phyloP scores from a whole-genome alignment of 345 rosid genomes.

The Physaria fendleri region DNA sequence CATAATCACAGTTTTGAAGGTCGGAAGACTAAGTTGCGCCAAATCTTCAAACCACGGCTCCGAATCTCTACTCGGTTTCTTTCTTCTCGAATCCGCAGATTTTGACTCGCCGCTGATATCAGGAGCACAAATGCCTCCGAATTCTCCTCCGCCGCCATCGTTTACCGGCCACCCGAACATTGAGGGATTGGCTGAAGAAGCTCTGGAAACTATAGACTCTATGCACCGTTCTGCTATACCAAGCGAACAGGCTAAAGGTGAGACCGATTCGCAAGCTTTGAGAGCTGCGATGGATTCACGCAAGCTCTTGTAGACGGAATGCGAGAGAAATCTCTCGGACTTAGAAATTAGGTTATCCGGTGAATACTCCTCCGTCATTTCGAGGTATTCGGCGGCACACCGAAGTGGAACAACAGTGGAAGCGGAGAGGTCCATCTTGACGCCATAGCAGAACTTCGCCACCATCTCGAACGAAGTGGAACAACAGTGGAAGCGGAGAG shows the following conservation, averaged over 20 bases:
- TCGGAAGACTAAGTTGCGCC: constrained; percentile 38
- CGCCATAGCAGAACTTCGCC: constrained; percentile 80
- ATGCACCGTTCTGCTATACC: constrained; percentile 51
- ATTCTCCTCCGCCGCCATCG: too few relatives aligned
- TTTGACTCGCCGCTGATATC: too few relatives aligned
- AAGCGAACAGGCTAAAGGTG: constrained; percentile 43
- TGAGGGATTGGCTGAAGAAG: constrained; percentile 48
- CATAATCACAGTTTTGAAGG: constrained; percentile 46
- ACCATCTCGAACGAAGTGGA: constrained; percentile 81
- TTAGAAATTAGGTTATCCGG: constrained; percentile 59
- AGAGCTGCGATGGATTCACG: constrained; percentile 56
- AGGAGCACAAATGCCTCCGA: too few relatives aligned
- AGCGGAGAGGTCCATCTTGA: constrained; percentile 54
- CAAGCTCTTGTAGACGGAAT: constrained; percentile 46
- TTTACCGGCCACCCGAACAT: constrained; percentile 67
- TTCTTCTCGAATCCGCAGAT: too few relatives aligned
- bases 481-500: constrained; percentile 55
- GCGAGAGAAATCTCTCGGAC: constrained; percentile 53
- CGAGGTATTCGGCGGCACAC: constrained; percentile 77
- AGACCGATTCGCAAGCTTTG: constrained; percentile 58
- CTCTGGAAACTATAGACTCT: constrained; percentile 47
- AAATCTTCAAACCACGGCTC: constrained; percentile 60
- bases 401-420: constrained; percentile 60
- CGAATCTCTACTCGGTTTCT: not conserved
- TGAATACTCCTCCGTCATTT: constrained; percentile 72